phyloP scores from a whole-genome alignment of 306 rosid species.

The Spatholobus suberectus region DNA sequence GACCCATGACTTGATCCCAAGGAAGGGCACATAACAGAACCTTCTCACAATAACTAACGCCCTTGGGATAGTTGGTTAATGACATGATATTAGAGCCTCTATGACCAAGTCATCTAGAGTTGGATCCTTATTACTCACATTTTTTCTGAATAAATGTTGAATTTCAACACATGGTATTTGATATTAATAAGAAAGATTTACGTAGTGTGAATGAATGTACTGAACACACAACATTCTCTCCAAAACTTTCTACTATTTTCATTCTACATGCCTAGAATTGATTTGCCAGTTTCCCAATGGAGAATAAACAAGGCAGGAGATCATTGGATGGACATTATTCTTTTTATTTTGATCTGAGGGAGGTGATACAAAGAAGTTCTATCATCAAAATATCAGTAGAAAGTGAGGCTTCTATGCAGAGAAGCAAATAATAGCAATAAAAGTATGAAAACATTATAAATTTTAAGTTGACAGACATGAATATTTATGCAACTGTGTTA shows the following conservation, averaged over 20 bases:
- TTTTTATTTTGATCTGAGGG: neutral
- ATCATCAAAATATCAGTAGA: constrained; percentile 1
- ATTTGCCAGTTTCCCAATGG: neutral
- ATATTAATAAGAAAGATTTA: neutral
- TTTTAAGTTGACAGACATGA: neutral
- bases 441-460: neutral
- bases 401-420: constrained; percentile 1
- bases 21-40: no score
- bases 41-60: neutral
- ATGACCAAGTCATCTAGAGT: neutral
- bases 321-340: neutral
- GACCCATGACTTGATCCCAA: no score
- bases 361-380: constrained; percentile 9
- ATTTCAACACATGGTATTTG: neutral
- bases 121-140: neutral
- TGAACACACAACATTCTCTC: neutral
- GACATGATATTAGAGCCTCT: neutral
- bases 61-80: neutral
- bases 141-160: neutral
- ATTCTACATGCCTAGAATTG: constrained; percentile 11
- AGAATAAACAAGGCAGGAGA: constrained; percentile 14
- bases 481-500: constrained; percentile 10
- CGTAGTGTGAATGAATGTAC: constrained; percentile 6
- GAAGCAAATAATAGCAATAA: neutral
- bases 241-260: neutral